Evolutionary conservation across 169 alveolate species (phyloP).

Genomic region (Plasmodium cynomolgi): DNA sequence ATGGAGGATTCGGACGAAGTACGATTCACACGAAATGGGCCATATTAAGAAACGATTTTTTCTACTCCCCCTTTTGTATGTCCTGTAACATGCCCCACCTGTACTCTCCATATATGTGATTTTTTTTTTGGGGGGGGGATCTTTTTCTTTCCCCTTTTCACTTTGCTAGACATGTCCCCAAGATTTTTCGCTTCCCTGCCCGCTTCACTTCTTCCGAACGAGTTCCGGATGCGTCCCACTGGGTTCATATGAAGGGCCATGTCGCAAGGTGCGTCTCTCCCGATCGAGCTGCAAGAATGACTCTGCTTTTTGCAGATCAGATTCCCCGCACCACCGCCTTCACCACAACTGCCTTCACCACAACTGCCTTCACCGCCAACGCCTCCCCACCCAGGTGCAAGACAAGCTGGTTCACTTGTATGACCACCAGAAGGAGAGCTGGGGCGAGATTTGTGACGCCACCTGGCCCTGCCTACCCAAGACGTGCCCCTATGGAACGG

Average conservation of each 20-base stretch:
- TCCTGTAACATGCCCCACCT: neutral
- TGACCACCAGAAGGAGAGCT: constrained; percentile 61
- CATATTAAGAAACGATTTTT: neutral
- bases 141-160: neutral
- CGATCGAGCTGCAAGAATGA: neutral
- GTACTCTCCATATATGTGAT: neutral
- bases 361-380: neutral
- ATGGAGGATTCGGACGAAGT: constrained; percentile 34
- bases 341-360: neutral
- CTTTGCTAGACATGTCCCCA: constrained; percentile 27
- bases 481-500: constrained; percentile 35
- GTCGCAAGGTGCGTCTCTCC: constrained; percentile 26
- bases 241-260: constrained; percentile 48
- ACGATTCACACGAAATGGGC: neutral
- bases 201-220: constrained; percentile 51
- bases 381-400: constrained; percentile 21
- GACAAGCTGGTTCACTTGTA: constrained; percentile 31
- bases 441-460: constrained; percentile 63
- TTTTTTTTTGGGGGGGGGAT: neutral
- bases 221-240: constrained; percentile 65
- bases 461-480: constrained; percentile 65
- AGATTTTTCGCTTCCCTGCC: constrained; percentile 63
- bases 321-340: neutral
- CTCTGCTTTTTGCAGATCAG: neutral
- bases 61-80: neutral